These are phyloP conservation scores for Aspergillus amoenus DNA, from an alignment of 2,329 filamentous ascomycete species.

Conservation along the genomic window DNA sequence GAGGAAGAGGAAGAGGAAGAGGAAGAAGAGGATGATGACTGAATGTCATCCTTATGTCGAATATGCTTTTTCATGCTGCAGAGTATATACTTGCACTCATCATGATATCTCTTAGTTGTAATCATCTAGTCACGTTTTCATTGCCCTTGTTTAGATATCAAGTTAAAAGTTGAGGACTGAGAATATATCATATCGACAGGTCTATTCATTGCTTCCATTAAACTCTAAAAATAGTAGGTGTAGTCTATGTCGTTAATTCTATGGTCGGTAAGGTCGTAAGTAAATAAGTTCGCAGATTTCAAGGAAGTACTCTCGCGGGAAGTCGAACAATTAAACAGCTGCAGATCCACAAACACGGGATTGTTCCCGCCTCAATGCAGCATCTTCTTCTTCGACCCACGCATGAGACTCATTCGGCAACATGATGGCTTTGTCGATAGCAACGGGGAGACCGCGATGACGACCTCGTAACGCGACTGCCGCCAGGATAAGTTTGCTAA, in stretches of 20 bases:
- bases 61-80: background rate
- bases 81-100: background rate
- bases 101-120: slow-evolving; percentile 1
- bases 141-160: background rate
- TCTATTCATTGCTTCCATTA: background rate
- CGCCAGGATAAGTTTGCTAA: slow-evolving; percentile 59
- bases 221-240: background rate
- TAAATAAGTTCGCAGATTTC: background rate
- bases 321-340: background rate
- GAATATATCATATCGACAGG: slow-evolving; percentile 1
- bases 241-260: background rate
- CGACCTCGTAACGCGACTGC: slow-evolving; percentile 58
- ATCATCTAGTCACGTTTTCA: background rate
- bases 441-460: slow-evolving; percentile 58
- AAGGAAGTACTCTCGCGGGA: background rate
- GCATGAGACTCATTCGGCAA: slow-evolving; percentile 40
- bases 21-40: slow-evolving; percentile 14
- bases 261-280: slow-evolving; percentile 5
- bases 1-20: slow-evolving; percentile 17
- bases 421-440: slow-evolving; percentile 54
- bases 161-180: background rate
- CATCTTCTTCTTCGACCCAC: slow-evolving; percentile 45
- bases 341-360: slow-evolving; percentile 17
- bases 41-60: background rate
- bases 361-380: slow-evolving; percentile 32